phyloP scores from a whole-genome alignment of 2,329 filamentous ascomycete genomes.

The Daldinia sp. region DNA sequence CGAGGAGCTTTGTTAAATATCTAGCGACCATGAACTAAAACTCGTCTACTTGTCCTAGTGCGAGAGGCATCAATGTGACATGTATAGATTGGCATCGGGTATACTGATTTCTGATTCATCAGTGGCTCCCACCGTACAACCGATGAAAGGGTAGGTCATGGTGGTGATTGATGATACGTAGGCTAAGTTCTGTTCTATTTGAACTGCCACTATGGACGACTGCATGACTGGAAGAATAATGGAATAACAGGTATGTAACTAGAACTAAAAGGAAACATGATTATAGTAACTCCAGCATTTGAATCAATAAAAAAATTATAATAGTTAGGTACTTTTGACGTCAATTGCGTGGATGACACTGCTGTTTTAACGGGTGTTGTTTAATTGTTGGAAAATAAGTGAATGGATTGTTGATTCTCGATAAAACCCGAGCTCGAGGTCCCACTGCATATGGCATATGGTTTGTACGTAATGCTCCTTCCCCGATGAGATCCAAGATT shows the following conservation, averaged over 20 bases:
- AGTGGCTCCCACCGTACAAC: too few species aligned
- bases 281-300: neutral
- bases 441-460: neutral
- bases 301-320: too few species aligned
- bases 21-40: neutral
- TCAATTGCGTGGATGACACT: neutral
- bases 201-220: neutral
- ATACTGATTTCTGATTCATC: neutral
- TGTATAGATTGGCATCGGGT: neutral
- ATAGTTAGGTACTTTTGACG: neutral
- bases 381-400: slow-evolving; percentile 3
- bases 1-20: neutral
- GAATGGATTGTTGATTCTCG: neutral
- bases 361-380: neutral
- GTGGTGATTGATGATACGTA: too few species aligned
- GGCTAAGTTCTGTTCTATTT: neutral
- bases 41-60: neutral
- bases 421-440: neutral
- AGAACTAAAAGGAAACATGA: neutral
- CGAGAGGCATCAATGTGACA: neutral
- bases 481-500: slow-evolving; percentile 29
- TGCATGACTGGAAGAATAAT: neutral
- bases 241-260: too few species aligned
- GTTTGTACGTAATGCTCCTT: slow-evolving; percentile 26
- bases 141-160: too few species aligned